Base-by-base conservation (phyloP, 805 yeast genomes). In the Dipodascus geniculatus region DNA sequence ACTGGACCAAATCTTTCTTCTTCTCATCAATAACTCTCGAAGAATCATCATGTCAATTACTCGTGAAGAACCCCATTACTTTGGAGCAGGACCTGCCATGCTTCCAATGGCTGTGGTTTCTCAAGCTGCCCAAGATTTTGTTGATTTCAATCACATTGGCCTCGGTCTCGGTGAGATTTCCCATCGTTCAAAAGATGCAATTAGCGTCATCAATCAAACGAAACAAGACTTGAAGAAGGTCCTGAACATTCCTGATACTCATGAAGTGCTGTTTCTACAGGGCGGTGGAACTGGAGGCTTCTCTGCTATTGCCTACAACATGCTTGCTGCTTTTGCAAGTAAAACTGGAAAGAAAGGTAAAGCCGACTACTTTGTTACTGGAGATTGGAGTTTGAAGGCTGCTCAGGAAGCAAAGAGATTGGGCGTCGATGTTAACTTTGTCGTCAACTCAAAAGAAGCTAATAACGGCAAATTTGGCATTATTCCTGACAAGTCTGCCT, bases 81-180 rank as follows among this genome's bases (percentile, higher is more conserved):
- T 88, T 64, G 99, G 98, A 54, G 98, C 99, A n/a, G 99, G 99
- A 14, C 99, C 99, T 50, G 99, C 99, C 0, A 77, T 83, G 52
- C 75, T 93, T 48, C 97, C 98, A 33, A 81, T 91, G 2, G 64
- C 70, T 2, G 98, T 91, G 1, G 76, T 93, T 53, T 83, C 87
- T 70, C 83, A 87, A 71, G 96, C 97, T 3, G 95, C 97, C 1
- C 66, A 68, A 31, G 98, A 93, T 66, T 74, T 93, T 58, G 66
- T 93, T 57, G 79, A 82, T 63, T 93, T 79, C 69, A 73, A 85
- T 53, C 75, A 73, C 47, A 71, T 75, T 33, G 95, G 90, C 23
- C 75, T 93, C 54, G 99, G 99, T 48, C 77, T 88, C 49, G 98
- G 97, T 60, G 99, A 93, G 70, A 87, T 93, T 61, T 89, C 97